Conservation (phyloP, 2,329 filamentous ascomycete genomes). For the Neobulgaria alba region DNA sequence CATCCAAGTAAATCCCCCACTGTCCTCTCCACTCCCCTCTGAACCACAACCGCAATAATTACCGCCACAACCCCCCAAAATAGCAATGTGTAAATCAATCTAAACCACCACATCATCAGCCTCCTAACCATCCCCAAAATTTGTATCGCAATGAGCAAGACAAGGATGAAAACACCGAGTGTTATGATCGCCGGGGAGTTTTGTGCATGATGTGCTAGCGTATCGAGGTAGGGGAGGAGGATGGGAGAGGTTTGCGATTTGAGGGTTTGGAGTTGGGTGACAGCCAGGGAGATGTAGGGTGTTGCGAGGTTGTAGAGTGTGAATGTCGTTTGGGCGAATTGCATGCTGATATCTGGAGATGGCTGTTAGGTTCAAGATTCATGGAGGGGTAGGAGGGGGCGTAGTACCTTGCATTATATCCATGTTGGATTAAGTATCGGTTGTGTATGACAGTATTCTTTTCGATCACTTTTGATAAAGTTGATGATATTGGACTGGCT, state of each 20-base stretch:
- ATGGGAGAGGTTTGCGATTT: conserved; percentile 11
- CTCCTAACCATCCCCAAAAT: conserved; percentile 63
- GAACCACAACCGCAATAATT: conserved; percentile 48
- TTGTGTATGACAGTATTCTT: no score
- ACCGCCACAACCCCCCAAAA: conserved; percentile 55
- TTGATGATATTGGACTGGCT: no score
- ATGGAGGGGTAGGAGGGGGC: background rate
- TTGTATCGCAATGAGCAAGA: conserved; percentile 55
- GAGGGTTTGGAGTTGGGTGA: conserved; percentile 4
- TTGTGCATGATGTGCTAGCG: conserved; percentile 10
- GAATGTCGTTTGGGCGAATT: conserved; percentile 8
- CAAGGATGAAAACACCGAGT: conserved; percentile 46
- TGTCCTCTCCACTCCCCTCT: conserved; percentile 58
- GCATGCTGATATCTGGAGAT: conserved; percentile 12
- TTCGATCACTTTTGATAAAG: no score
- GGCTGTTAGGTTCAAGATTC: background rate
- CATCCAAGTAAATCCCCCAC: conserved; percentile 49
- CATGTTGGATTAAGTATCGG: conserved; percentile 12
- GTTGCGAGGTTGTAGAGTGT: conserved; percentile 15
- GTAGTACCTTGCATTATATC: conserved; percentile 18
- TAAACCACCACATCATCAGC: conserved; percentile 68
- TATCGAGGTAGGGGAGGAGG: conserved; percentile 16
- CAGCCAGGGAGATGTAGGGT: conserved; percentile 17
- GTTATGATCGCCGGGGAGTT: conserved; percentile 33
- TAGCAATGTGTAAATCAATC: conserved; percentile 51